phyloP scores from a whole-genome alignment of 345 rosid genomes.

The Ceriops zippeliana region DNA sequence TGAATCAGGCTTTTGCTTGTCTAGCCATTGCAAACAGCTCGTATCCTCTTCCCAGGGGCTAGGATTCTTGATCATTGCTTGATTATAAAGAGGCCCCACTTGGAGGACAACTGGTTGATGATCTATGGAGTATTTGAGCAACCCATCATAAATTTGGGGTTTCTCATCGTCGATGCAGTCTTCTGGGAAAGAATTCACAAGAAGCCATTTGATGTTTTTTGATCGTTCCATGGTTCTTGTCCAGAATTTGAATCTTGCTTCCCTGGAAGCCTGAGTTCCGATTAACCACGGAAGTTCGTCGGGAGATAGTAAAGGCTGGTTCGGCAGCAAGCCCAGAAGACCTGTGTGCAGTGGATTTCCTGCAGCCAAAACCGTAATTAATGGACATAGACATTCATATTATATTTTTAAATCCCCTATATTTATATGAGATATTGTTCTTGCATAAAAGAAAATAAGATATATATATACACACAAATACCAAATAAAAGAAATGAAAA shows the following conservation, averaged over 20 bases:
- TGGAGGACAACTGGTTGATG: slow-evolving; percentile 31
- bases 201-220: slow-evolving; percentile 50
- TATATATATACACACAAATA: too few species aligned
- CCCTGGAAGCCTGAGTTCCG: slow-evolving; percentile 50
- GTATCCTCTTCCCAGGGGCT: slow-evolving; percentile 65
- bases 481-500: too few species aligned
- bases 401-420: too few species aligned
- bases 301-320: too few species aligned
- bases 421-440: too few species aligned
- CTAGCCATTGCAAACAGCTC: slow-evolving; percentile 62
- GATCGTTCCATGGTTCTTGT: slow-evolving; percentile 48
- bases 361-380: too few species aligned
- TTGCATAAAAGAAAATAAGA: too few species aligned
- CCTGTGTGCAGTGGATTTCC: too few species aligned
- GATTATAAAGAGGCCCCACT: slow-evolving; percentile 46
- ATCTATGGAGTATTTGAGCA: not conserved
- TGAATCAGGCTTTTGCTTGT: slow-evolving; percentile 43
- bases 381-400: too few species aligned
- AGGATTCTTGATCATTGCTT: slow-evolving; percentile 30
- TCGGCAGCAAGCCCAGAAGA: too few species aligned
- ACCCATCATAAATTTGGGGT: not conserved
- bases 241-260: slow-evolving; percentile 75
- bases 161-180: slow-evolving; percentile 20
- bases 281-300: too few species aligned
- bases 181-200: slow-evolving; percentile 57